phyloP scores from a whole-genome alignment of 1,284 basidiomycete genomes.

The Tremellales sp. region DNA sequence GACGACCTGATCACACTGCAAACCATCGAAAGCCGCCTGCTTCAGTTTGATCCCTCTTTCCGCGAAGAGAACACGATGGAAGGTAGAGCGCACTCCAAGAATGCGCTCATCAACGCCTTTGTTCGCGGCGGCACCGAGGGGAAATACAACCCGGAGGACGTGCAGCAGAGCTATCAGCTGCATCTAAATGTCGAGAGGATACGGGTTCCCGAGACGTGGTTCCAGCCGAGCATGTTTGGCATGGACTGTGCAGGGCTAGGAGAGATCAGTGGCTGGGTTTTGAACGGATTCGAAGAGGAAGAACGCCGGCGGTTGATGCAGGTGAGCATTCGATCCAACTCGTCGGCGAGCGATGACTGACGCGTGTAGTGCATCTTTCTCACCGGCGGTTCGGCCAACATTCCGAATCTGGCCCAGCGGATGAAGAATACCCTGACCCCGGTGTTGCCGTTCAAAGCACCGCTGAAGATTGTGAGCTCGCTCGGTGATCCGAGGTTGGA shows the following conservation, averaged over 20 bases:
- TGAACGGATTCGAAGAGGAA: conserved; percentile 69
- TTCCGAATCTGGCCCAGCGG: conserved; percentile 67
- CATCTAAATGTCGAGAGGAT: conserved; percentile 93
- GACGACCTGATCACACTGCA: conserved; percentile 76
- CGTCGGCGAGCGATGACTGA: background rate
- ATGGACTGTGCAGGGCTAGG: conserved; percentile 90
- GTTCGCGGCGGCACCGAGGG: conserved; percentile 57
- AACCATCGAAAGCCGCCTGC: conserved; percentile 72
- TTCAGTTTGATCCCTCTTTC: conserved; percentile 80
- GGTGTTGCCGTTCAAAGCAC: conserved; percentile 74
- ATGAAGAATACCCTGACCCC: conserved; percentile 70
- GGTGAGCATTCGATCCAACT: conserved; percentile 33
- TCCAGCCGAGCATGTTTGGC: conserved; percentile 89
- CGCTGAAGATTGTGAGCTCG: conserved; percentile 59
- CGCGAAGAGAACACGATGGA: conserved; percentile 76
- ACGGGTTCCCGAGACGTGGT: conserved; percentile 89
- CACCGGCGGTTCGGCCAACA: conserved; percentile 73
- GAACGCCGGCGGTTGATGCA: conserved; percentile 62
- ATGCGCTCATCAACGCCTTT: conserved; percentile 81
- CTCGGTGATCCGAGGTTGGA: conserved; percentile 64
- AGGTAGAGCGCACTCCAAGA: conserved; percentile 68
- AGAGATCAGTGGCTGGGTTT: conserved; percentile 81
- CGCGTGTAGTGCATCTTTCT: conserved; percentile 75
- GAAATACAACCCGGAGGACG: conserved; percentile 55
- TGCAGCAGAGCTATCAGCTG: conserved; percentile 67